Percentiles rank a stretch among this genome's conserved stretches.
phyloP scores from a whole-genome alignment of 148 eudicot species.

The Chenopodium album region DNA sequence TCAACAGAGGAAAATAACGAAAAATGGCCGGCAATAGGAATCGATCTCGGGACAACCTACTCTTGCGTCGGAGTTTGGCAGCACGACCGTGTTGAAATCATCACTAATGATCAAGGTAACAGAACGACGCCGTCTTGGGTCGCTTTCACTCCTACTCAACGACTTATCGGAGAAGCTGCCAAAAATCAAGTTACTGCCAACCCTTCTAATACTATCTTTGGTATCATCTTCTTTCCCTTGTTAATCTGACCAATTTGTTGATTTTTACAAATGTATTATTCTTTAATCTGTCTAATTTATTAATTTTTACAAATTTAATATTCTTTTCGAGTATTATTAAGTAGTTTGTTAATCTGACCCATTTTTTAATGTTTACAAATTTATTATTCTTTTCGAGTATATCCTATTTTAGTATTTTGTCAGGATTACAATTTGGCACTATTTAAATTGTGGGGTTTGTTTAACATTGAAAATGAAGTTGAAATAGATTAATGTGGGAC shows the following conservation, averaged over 20 bases:
- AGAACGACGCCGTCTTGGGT: constrained; percentile 19
- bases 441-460: too few species aligned
- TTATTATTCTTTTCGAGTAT: neutral
- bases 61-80: constrained; percentile 25
- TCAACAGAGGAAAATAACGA: neutral
- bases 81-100: too few species aligned
- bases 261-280: too few species aligned
- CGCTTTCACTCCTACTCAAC: constrained; percentile 13
- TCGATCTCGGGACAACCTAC: constrained; percentile 26
- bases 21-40: constrained; percentile 14
- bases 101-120: neutral
- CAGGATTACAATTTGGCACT: too few species aligned
- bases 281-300: too few species aligned
- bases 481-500: too few species aligned
- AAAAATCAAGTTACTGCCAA: neutral
- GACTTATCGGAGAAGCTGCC: constrained; percentile 13
- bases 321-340: too few species aligned
- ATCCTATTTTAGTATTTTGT: neutral
- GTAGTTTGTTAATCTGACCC: too few species aligned
- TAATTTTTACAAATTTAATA: too few species aligned
- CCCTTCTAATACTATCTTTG: constrained; percentile 19
- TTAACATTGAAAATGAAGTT: too few species aligned
- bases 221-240: neutral
- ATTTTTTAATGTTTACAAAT: too few species aligned
- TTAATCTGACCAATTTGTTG: too few species aligned